These are phyloP conservation scores for Pezicula carpinea DNA, from an alignment of 2,329 filamentous ascomycete genomes.

Conservation along the genomic window DNA sequence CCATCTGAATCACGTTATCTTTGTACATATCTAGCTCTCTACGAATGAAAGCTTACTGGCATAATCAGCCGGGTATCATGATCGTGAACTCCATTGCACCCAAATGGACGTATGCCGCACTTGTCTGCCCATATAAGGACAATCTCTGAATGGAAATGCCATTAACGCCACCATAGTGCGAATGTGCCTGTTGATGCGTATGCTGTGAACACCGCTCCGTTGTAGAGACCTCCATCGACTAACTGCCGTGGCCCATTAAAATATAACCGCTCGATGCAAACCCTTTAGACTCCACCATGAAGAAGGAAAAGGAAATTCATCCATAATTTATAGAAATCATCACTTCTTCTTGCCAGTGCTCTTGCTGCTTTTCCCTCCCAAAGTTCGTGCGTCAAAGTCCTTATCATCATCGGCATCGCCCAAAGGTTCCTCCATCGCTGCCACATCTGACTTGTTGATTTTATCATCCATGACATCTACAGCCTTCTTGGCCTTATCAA, in stretches of 20 bases:
- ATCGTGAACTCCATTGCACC: neutral
- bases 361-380: slow-evolving; percentile 17
- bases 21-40: too few species aligned
- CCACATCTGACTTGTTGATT: slow-evolving; percentile 48
- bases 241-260: too few species aligned
- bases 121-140: too few species aligned
- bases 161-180: too few species aligned
- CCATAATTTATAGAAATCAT: slow-evolving; percentile 22
- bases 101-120: too few species aligned
- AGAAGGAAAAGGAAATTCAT: slow-evolving; percentile 21
- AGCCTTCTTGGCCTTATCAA: slow-evolving; percentile 77
- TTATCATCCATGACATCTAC: slow-evolving; percentile 65
- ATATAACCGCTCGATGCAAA: too few species aligned
- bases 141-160: too few species aligned
- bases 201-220: too few species aligned
- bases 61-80: slow-evolving; percentile 6
- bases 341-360: slow-evolving; percentile 6
- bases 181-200: too few species aligned
- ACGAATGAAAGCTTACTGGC: neutral
- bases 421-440: slow-evolving; percentile 40
- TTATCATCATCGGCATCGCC: slow-evolving; percentile 49
- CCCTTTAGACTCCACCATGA: slow-evolving; percentile 14
- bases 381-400: slow-evolving; percentile 29
- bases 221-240: too few species aligned
- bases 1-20: too few species aligned